Conservation (phyloP, 2,329 filamentous ascomycete species). For the Pezicula rhizophila region DNA sequence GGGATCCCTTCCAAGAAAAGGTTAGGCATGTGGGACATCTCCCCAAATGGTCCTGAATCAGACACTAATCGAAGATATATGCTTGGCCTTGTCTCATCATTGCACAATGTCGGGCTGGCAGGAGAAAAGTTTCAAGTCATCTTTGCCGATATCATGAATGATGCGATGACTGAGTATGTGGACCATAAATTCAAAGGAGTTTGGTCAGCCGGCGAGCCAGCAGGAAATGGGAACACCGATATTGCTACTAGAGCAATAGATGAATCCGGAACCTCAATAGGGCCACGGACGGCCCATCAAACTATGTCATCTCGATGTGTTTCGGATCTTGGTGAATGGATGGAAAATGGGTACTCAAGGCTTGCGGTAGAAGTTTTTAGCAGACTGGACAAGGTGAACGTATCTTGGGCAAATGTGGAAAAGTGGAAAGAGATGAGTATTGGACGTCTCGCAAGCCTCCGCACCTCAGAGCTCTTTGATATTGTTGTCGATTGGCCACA, state of each 20-base stretch:
- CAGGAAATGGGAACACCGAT: neutral
- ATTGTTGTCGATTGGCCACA: conserved; percentile 72
- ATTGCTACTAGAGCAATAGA: neutral
- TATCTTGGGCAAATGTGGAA: conserved; percentile 52
- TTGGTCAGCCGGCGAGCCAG: conserved; percentile 37
- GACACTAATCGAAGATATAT: conserved; percentile 44
- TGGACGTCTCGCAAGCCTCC: conserved; percentile 59
- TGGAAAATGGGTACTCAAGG: conserved; percentile 60
- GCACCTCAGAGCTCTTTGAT: conserved; percentile 70
- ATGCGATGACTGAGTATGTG: conserved; percentile 58
- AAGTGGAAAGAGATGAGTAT: conserved; percentile 68
- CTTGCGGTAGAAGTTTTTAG: conserved; percentile 57
- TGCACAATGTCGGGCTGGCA: conserved; percentile 61
- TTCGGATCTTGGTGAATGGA: conserved; percentile 56
- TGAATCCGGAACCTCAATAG: conserved; percentile 15
- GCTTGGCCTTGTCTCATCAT: conserved; percentile 48
- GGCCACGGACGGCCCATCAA: conserved; percentile 24
- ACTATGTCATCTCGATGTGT: conserved; percentile 48
- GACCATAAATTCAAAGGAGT: conserved; percentile 54
- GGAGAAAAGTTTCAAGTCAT: conserved; percentile 64
- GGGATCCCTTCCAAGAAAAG: conserved; percentile 16
- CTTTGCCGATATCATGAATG: conserved; percentile 66
- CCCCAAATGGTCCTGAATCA: conserved; percentile 16
- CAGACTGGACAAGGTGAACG: conserved; percentile 26
- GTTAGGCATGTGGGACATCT: conserved; percentile 8